Evolutionary conservation across 495 filamentous ascomycete species (phyloP), one percentile per base, ranked within the genome.

Genomic region (Bacidia rubella): DNA sequence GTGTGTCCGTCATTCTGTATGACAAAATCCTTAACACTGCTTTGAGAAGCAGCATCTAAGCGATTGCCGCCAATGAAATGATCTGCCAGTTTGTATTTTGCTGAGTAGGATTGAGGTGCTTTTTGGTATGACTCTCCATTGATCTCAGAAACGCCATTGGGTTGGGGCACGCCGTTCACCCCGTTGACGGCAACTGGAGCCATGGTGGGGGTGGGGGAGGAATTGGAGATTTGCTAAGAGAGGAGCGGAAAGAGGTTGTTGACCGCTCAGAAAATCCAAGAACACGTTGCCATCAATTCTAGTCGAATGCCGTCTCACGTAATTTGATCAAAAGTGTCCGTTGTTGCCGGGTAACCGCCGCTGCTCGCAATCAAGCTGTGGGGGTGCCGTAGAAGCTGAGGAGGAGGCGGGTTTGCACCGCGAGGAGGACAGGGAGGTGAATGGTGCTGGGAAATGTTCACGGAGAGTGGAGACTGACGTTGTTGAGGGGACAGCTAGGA

Each of bases 1-100:
- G 92, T 97, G 73, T 99, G 92, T 53, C 93, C 92, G 62, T 87
- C 85, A 68, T 95, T 75, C 17, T 72, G 69, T 24, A 87, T 79
- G 35, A 99, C 90, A 65, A 97, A 99, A 62, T 99, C 90, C 75
- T 92, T 95, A 23, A 97, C 86, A 58, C 74, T 77, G 50, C 89
- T 81, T 17, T 89, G 74, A 21, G 80, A 62, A 38, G 92, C 90
- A 62, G 79, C 82, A 35, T 79, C 80, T 55, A 99, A 70, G 62
- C 79, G 80, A 67, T 95, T 95, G 41, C 90, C 89, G 58, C 92
- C 92, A 65, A 97, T 90, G 68, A 96, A 99, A 73, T 99, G 92
- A 67, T 84, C 73, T 23, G 87, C 77, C 25, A 99, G 61, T 58
- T 86, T 81, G 70, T 84, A 76, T 67, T 86, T 87, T 44, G 85